phyloP scores from a whole-genome alignment of 805 yeast species.

The Wickerhamomyces tratensis region DNA sequence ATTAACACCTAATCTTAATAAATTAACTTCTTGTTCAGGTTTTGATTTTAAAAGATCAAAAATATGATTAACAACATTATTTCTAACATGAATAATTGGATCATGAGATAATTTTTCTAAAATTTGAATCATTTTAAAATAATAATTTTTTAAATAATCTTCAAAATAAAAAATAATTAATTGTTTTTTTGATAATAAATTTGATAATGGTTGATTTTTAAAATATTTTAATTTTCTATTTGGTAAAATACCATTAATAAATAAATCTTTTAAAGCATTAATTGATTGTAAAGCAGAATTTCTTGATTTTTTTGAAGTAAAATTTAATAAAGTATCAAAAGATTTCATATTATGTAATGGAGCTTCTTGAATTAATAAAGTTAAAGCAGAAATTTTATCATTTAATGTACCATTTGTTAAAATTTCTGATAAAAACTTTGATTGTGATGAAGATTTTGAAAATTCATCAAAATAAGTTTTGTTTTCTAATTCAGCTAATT shows the following conservation, averaged over 20 bases:
- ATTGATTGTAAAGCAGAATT: constrained; percentile 88
- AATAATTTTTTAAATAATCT: constrained; percentile 72
- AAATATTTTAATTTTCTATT: constrained; percentile 75
- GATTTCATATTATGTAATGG: constrained; percentile 86
- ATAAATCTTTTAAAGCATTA: constrained; percentile 82
- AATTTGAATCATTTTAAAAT: constrained; percentile 65
- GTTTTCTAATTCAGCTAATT: constrained; percentile 61
- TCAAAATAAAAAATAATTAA: constrained; percentile 78
- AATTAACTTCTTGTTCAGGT: constrained; percentile 95
- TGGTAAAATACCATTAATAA: constrained; percentile 75
- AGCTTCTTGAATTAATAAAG: constrained; percentile 88
- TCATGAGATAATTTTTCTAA: constrained; percentile 83
- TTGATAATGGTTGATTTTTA: constrained; percentile 54
- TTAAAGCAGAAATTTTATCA: constrained; percentile 92
- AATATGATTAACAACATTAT: constrained; percentile 64
- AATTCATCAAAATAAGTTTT: constrained; percentile 61
- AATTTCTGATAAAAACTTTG: constrained; percentile 80
- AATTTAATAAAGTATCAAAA: constrained; percentile 63
- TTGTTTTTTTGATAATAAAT: constrained; percentile 38
- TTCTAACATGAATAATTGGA: constrained; percentile 79
- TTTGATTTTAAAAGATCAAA: constrained; percentile 74
- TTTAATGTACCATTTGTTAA: constrained; percentile 86
- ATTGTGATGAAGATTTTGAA: constrained; percentile 68
- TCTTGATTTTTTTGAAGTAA: constrained; percentile 86
- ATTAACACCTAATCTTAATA: constrained; percentile 81